Conservation (phyloP, 768 basidiomycete species). For the Suillus cothurnatus region DNA sequence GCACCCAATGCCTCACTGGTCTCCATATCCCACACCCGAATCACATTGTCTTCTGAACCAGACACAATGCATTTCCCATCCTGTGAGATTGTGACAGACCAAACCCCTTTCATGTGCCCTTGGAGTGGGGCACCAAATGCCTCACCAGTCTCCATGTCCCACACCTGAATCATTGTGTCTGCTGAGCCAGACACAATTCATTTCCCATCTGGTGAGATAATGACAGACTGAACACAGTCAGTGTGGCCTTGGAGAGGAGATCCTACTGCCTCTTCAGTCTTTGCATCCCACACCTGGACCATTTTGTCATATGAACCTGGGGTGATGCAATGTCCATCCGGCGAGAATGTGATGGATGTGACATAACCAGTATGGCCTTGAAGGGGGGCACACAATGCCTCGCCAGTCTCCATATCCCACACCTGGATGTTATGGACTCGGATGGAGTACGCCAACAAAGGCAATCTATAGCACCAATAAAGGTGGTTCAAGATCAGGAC, state of each 20-base stretch:
- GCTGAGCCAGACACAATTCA: conserved; percentile 1
- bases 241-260: conserved; percentile 14
- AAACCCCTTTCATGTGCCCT: neutral
- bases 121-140: neutral
- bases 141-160: conserved; percentile 4
- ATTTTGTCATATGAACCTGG: conserved; percentile 14
- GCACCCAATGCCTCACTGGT: neutral
- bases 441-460: no score
- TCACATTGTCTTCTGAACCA: neutral
- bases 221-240: neutral
- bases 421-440: no score
- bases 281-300: neutral
- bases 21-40: conserved; percentile 8
- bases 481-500: no score
- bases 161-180: conserved; percentile 12
- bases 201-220: neutral
- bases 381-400: neutral
- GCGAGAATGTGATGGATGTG: conserved; percentile 25
- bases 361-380: neutral
- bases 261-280: conserved; percentile 19
- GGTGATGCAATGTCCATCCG: conserved; percentile 26
- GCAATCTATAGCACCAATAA: no score
- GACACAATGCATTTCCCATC: conserved; percentile 7
- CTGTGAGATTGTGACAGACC: neutral
- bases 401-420: conserved; percentile 3